phyloP scores from a whole-genome alignment of 768 basidiomycete genomes.

The Candolleomyces eurysporus region DNA sequence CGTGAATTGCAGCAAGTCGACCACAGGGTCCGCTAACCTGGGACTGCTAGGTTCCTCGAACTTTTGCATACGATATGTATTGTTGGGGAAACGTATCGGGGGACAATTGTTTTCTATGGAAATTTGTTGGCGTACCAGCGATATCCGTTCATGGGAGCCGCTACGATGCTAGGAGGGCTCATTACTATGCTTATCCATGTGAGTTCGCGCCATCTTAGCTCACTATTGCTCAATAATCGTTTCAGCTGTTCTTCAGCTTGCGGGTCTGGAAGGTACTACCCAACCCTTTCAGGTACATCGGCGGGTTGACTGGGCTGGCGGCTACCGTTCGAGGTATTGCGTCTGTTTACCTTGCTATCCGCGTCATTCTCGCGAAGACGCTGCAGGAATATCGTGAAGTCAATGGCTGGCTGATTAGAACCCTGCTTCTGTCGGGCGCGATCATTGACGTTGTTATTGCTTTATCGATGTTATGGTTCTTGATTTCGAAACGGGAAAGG shows the following conservation, averaged over 20 bases:
- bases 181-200: conserved; percentile 11
- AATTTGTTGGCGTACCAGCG: not conserved
- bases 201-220: not conserved
- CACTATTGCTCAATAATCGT: not conserved
- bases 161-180: conserved; percentile 10
- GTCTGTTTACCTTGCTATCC: not conserved
- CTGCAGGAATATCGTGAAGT: not conserved
- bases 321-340: not conserved
- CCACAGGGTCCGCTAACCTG: not conserved
- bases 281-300: conserved; percentile 7
- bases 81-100: conserved; percentile 16
- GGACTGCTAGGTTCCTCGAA: conserved; percentile 16
- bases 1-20: not conserved
- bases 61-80: conserved; percentile 19
- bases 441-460: conserved; percentile 6
- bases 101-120: conserved; percentile 15
- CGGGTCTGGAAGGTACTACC: conserved; percentile 7
- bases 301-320: not conserved
- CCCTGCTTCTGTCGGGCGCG: not conserved
- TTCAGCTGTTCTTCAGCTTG: conserved; percentile 10
- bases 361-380: not conserved
- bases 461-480: conserved; percentile 6
- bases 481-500: not conserved
- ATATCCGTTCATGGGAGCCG: conserved; percentile 11
- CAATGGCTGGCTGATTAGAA: conserved; percentile 4